Evolutionary conservation across 176 grass and related monocot species (phyloP).

Genomic region (Bonia amplexicaulis): DNA sequence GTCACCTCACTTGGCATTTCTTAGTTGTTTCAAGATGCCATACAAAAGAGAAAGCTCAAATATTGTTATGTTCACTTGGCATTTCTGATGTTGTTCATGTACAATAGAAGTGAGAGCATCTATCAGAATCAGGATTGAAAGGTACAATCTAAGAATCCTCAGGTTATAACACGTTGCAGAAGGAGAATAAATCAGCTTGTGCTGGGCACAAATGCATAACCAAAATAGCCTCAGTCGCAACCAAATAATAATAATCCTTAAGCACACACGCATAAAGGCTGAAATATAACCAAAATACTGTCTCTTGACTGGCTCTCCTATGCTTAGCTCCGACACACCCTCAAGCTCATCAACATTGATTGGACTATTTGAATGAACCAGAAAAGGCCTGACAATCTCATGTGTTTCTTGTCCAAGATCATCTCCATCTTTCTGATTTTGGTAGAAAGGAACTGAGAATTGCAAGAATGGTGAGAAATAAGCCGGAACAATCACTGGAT

Average conservation of each 20-base stretch:
- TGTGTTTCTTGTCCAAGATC: slow-evolving; percentile 54
- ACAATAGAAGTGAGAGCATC: slow-evolving; percentile 13
- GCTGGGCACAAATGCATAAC: background rate
- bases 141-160: background rate
- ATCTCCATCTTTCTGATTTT: slow-evolving; percentile 44
- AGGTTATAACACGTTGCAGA: slow-evolving; percentile 13
- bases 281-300: background rate
- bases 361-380: slow-evolving; percentile 70
- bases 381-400: slow-evolving; percentile 82
- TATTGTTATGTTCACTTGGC: no score
- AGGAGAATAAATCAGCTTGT: slow-evolving; percentile 17
- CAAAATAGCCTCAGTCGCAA: background rate
- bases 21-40: no score
- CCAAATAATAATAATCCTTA: no score
- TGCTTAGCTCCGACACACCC: slow-evolving; percentile 83
- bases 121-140: slow-evolving; percentile 22
- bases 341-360: slow-evolving; percentile 95
- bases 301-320: slow-evolving; percentile 51
- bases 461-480: slow-evolving; percentile 82
- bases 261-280: background rate
- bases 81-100: no score
- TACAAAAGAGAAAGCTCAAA: no score
- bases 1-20: no score
- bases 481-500: slow-evolving; percentile 65
- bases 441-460: slow-evolving; percentile 72